Conservation (phyloP, 2,329 filamentous ascomycete species). For the Bipolaris gigantea region DNA sequence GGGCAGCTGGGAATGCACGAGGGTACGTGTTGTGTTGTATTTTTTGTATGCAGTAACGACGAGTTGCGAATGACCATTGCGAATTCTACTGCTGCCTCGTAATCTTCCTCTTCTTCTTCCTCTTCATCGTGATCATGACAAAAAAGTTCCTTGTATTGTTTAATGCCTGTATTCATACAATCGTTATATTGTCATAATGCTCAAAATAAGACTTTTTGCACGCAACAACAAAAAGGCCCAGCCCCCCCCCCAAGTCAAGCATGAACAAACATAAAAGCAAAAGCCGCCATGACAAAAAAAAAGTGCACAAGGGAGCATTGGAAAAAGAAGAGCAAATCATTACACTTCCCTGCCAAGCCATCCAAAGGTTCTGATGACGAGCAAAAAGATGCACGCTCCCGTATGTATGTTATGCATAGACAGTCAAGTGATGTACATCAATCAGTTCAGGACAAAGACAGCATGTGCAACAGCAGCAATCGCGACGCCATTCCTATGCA, state of each 20-base stretch:
- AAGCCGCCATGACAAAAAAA: too few species aligned
- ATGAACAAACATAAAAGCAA: not conserved
- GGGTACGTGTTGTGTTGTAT: not conserved
- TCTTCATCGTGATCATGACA: too few species aligned
- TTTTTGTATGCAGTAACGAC: not conserved
- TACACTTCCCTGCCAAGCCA: not conserved
- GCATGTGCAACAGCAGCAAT: constrained; percentile 27
- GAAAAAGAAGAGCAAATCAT: not conserved
- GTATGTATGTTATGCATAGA: not conserved
- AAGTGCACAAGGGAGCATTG: too few species aligned
- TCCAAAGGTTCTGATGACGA: not conserved
- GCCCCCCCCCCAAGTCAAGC: not conserved
- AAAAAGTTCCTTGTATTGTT: not conserved
- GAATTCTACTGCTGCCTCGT: not conserved
- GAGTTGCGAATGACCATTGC: not conserved
- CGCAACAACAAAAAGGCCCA: not conserved
- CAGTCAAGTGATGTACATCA: constrained; percentile 1
- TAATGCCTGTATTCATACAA: constrained; percentile 1
- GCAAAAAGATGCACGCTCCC: not conserved
- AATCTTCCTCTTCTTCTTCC: too few species aligned
- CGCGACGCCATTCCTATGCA: constrained; percentile 38
- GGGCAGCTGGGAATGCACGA: not conserved
- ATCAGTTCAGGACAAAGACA: not conserved
- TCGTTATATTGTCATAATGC: constrained; percentile 11
- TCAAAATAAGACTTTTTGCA: not conserved